Conservation (phyloP, 1,284 basidiomycete genomes). For the Inonotus obliquus region DNA sequence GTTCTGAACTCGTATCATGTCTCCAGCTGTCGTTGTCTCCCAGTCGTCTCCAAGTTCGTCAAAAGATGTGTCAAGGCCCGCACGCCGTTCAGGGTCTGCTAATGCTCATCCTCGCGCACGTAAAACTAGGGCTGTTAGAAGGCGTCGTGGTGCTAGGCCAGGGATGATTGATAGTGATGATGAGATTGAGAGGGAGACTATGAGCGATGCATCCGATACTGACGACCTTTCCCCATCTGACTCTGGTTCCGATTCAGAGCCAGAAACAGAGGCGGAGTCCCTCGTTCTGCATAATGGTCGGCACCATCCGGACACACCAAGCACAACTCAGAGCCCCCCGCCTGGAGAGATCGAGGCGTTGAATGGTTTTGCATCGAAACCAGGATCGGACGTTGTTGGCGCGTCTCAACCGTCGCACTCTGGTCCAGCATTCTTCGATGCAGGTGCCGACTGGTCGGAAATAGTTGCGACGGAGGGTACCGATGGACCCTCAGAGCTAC, state of each 20-base stretch:
- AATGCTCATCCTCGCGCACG: conserved; percentile 17
- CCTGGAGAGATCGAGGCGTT: conserved; percentile 27
- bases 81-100: neutral
- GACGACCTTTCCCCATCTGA: conserved; percentile 48
- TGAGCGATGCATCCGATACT: conserved; percentile 58
- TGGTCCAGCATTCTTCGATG: conserved; percentile 47
- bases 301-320: conserved; percentile 52
- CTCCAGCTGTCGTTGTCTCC: conserved; percentile 9
- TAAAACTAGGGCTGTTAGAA: conserved; percentile 36
- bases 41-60: conserved; percentile 10
- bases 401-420: conserved; percentile 25
- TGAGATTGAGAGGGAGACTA: conserved; percentile 63
- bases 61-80: conserved; percentile 1
- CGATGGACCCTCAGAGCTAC: conserved; percentile 55
- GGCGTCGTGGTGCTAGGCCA: conserved; percentile 49
- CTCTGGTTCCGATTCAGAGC: conserved; percentile 63
- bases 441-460: conserved; percentile 67
- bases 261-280: conserved; percentile 53
- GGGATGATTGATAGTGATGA: conserved; percentile 63
- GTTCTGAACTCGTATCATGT: conserved; percentile 1
- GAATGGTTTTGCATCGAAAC: conserved; percentile 14
- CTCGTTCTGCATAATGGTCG: conserved; percentile 43
- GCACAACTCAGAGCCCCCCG: conserved; percentile 56
- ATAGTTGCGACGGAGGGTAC: conserved; percentile 71
- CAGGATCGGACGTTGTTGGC: conserved; percentile 30